Conservation (phyloP, 2,329 filamentous ascomycete genomes). For the Cercospora sp. region DNA sequence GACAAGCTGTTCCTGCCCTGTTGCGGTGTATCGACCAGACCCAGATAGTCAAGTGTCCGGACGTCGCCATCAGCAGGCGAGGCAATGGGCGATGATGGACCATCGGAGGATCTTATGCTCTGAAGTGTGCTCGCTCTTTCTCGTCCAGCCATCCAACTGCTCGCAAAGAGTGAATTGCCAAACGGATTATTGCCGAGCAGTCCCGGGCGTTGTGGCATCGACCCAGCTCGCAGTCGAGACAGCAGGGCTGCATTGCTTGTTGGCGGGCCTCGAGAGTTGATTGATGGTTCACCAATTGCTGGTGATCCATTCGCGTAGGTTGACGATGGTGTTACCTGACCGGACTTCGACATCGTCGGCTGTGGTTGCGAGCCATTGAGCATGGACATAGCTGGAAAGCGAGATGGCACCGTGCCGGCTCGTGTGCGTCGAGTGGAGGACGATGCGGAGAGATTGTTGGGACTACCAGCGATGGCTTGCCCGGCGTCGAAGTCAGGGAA, state of each 20-base stretch:
- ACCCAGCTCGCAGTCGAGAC: slow-evolving; percentile 84
- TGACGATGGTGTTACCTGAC: slow-evolving; percentile 80
- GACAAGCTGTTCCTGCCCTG: slow-evolving; percentile 71
- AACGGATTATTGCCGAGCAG: slow-evolving; percentile 69
- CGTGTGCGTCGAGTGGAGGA: slow-evolving; percentile 66
- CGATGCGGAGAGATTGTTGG: slow-evolving; percentile 27
- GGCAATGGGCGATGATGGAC: slow-evolving; percentile 82
- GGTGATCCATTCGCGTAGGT: slow-evolving; percentile 65
- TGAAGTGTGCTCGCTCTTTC: slow-evolving; percentile 85
- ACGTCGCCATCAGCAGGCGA: slow-evolving; percentile 84
- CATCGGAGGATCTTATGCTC: slow-evolving; percentile 85
- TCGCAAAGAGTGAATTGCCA: slow-evolving; percentile 83
- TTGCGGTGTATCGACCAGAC: slow-evolving; percentile 89
- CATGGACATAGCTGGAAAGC: slow-evolving; percentile 78
- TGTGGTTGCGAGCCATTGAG: slow-evolving; percentile 55
- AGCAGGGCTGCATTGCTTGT: slow-evolving; percentile 69
- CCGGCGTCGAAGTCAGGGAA: slow-evolving; percentile 77
- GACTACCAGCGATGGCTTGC: slow-evolving; percentile 30
- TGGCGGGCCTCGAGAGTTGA: slow-evolving; percentile 51
- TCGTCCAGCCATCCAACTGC: slow-evolving; percentile 77
- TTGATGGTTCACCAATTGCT: slow-evolving; percentile 32
- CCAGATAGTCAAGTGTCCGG: slow-evolving; percentile 91
- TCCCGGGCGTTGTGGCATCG: slow-evolving; percentile 84
- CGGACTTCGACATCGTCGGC: slow-evolving; percentile 69
- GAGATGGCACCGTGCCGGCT: slow-evolving; percentile 92